phyloP scores from a whole-genome alignment of 75 land plant species.

The Ceratopteris richardii region DNA sequence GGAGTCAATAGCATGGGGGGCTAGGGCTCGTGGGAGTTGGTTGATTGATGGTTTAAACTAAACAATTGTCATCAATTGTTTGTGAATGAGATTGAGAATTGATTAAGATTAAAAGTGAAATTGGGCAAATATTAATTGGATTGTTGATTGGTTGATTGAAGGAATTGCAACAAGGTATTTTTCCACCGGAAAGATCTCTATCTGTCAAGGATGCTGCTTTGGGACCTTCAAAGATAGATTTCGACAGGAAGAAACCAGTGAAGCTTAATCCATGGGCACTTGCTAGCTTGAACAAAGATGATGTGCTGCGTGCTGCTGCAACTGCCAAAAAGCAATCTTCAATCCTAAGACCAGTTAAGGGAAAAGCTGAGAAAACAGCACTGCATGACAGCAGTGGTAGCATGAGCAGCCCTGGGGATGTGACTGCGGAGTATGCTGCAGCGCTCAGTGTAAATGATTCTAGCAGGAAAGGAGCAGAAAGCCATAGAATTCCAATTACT shows the following conservation, averaged over 20 bases:
- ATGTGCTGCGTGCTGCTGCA: constrained; percentile 71
- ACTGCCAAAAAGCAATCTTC: constrained; percentile 79
- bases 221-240: neutral
- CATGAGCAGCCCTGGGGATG: constrained; percentile 11
- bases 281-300: constrained; percentile 83
- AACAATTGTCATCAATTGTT: no score
- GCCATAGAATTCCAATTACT: neutral
- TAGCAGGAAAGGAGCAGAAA: constrained; percentile 25
- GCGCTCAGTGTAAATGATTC: constrained; percentile 18
- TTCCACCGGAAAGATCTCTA: neutral
- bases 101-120: no score
- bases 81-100: no score
- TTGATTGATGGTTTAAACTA: no score
- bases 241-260: constrained; percentile 22
- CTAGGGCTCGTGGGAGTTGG: no score
- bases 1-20: no score
- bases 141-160: no score
- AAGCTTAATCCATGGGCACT: constrained; percentile 91
- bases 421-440: constrained; percentile 3
- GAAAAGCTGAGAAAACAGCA: constrained; percentile 25
- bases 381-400: constrained; percentile 53
- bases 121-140: no score
- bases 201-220: neutral
- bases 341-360: constrained; percentile 53
- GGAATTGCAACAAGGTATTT: neutral